These are phyloP conservation scores for Pseudogymnoascus destructans DNA, from an alignment of 2,329 filamentous ascomycete species.

Conservation along the genomic window DNA sequence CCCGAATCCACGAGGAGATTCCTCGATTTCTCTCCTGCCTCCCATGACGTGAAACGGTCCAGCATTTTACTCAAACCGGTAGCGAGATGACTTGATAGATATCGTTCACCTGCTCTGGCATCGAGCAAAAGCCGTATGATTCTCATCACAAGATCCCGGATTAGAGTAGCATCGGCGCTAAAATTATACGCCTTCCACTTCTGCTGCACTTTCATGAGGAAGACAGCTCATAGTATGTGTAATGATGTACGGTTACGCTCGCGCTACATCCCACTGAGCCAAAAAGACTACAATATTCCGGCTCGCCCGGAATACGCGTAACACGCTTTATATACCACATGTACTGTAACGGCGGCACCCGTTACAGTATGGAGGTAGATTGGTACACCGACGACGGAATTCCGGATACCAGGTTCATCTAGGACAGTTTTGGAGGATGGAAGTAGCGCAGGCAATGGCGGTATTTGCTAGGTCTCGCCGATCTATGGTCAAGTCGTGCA, in stretches of 20 bases:
- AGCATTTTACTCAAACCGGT: conserved; percentile 28
- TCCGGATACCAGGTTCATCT: conserved; percentile 26
- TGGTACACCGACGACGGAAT: conserved; percentile 26
- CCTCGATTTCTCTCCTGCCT: conserved; percentile 10
- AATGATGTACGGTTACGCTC: too few species aligned
- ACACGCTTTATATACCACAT: too few species aligned
- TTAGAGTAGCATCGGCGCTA: conserved; percentile 26
- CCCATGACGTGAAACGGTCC: conserved; percentile 5
- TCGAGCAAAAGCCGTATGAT: conserved; percentile 26
- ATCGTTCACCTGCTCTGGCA: conserved; percentile 26
- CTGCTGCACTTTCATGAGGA: conserved; percentile 28
- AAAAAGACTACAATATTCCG: too few species aligned
- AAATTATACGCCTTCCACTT: conserved; percentile 27
- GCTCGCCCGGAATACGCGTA: too few species aligned
- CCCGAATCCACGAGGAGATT: conserved; percentile 25
- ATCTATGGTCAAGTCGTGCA: conserved; percentile 13
- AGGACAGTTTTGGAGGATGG: conserved; percentile 25
- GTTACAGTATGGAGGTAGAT: conserved; percentile 29
- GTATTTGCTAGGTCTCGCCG: conserved; percentile 17
- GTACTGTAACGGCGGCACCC: too few species aligned
- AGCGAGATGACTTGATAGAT: conserved; percentile 29
- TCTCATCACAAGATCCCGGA: conserved; percentile 24
- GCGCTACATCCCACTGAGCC: too few species aligned
- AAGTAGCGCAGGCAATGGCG: conserved; percentile 18
- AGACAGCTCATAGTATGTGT: conserved; percentile 30